Evolutionary conservation across 495 filamentous ascomycete genomes (phyloP).

Genomic region (Beverwykella pulmonaria): DNA sequence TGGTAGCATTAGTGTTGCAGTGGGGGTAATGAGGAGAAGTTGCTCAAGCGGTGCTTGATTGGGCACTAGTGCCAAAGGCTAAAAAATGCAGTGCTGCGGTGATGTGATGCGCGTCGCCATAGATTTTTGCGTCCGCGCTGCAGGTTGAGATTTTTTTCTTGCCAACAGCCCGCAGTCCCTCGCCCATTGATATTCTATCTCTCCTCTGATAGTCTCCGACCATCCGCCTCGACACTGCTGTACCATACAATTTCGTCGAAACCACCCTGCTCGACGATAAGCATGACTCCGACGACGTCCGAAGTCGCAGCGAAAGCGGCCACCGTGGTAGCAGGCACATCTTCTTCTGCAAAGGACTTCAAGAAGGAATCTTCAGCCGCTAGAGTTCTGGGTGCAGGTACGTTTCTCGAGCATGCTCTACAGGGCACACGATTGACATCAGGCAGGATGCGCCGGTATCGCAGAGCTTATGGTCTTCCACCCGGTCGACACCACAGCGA

Average conservation of each 20-base stretch:
- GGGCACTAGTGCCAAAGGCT: no score
- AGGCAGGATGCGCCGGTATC: slow-evolving; percentile 85
- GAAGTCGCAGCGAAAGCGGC: slow-evolving; percentile 35
- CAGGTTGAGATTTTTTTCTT: not conserved
- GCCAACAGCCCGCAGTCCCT: not conserved
- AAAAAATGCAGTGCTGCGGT: not conserved
- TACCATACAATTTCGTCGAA: not conserved
- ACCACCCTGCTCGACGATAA: not conserved
- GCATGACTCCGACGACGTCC: slow-evolving; percentile 32
- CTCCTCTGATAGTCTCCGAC: not conserved
- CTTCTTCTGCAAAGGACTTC: slow-evolving; percentile 57
- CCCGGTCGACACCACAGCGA: slow-evolving; percentile 89
- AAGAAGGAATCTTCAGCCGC: slow-evolving; percentile 90
- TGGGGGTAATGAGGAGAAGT: not conserved
- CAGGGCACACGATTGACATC: slow-evolving; percentile 16
- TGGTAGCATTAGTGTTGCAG: no score
- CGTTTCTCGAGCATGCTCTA: slow-evolving; percentile 21
- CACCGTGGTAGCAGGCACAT: slow-evolving; percentile 22
- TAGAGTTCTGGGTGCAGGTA: slow-evolving; percentile 89
- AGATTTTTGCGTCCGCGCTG: not conserved
- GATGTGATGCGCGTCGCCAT: not conserved
- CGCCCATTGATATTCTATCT: not conserved
- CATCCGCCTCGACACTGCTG: not conserved
- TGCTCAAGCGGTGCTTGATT: no score
- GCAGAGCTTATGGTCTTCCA: slow-evolving; percentile 90